Base-by-base conservation (phyloP, 768 basidiomycete species). In the Sutorius australiensis region DNA sequence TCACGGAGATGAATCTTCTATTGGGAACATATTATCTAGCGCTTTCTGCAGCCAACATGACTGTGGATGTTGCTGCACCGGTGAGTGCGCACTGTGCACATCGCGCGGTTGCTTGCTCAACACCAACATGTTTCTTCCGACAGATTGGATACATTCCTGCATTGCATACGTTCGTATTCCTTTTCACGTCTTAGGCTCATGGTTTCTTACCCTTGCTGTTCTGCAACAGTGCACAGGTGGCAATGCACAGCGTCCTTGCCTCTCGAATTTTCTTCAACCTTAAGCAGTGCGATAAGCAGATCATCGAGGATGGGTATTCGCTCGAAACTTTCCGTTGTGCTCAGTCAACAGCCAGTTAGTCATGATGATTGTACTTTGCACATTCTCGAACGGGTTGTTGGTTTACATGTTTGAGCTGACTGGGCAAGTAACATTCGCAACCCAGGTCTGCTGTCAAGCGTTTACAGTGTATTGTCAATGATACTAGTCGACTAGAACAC, bases 211-310 rank as follows among this genome's bases (percentile, higher is more conserved):
- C 13, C 13, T n/a, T 33, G 4, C 32, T 46, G 6, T 24, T 43
- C 30, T 9, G 12, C 16, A n/a, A 61, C 40, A 67, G 65, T 10
- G 67, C 66, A 5, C 66, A 68, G 41, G 53, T 70, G 31, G 68
- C 61, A 2, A 39, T 67, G 30, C 66, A 68, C 13, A 45, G 66
- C 24, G 41, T 68, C 8, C 57, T 67, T 12, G 57, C 63, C 28
- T 61, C 54, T 44, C 58, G 68, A 17, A 70, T 67, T 21, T 61
- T 67, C 37, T 67, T 67, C 58, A 63, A 61, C 40, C 68, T 70
- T 7, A 56, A 45, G 13, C 38, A 58, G 28, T 63, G 55, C 24
- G 57, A 63, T 37, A 31, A 28, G 37, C 33, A 46, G 16, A 33
- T 17, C 1, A 36, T 7, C 1, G 24, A 4, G 19, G 9, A 37